These are phyloP conservation scores for Calonectria pseudoreteaudii DNA, from an alignment of 2,329 filamentous ascomycete genomes.

Conservation along the genomic window DNA sequence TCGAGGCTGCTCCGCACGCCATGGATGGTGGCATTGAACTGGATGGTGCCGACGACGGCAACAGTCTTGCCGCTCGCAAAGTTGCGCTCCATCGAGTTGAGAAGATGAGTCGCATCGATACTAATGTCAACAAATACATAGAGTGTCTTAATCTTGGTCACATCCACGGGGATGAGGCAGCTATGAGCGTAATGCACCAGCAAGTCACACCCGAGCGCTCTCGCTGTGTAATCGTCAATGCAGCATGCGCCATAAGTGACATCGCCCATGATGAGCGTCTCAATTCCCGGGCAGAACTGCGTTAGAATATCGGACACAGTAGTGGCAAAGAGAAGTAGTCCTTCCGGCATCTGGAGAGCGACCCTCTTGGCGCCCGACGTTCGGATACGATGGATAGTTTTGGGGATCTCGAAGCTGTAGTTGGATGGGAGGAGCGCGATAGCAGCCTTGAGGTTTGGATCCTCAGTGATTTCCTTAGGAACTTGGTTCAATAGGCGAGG, in stretches of 20 bases:
- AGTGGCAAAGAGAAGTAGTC: slow-evolving; percentile 92
- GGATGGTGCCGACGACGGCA: slow-evolving; percentile 95
- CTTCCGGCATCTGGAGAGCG: slow-evolving; percentile 97
- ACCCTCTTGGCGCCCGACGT: slow-evolving; percentile 83
- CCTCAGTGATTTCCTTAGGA: slow-evolving; percentile 85
- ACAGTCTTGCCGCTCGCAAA: slow-evolving; percentile 88
- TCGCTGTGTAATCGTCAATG: slow-evolving; percentile 97
- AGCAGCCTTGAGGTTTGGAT: slow-evolving; percentile 87
- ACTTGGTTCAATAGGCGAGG: slow-evolving; percentile 92
- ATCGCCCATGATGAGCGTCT: slow-evolving; percentile 98
- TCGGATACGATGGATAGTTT: slow-evolving; percentile 95
- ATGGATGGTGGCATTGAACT: slow-evolving; percentile 98
- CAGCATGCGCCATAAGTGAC: slow-evolving; percentile 99
- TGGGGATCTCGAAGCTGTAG: slow-evolving; percentile 98
- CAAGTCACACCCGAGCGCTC: slow-evolving; percentile 92
- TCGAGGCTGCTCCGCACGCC: slow-evolving; percentile 83
- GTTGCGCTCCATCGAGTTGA: slow-evolving; percentile 89
- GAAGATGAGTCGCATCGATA: slow-evolving; percentile 89
- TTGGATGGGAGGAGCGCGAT: slow-evolving; percentile 91
- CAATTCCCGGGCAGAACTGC: slow-evolving; percentile 90
- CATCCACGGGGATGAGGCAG: slow-evolving; percentile 94
- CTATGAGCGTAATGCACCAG: slow-evolving; percentile 98
- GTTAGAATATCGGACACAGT: slow-evolving; percentile 97
- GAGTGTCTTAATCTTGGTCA: slow-evolving; percentile 95
- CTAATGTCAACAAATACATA: slow-evolving; percentile 99